Evolutionary conservation across 2,329 filamentous ascomycete genomes (phyloP).

Genomic region (Diaporthe helianthi): DNA sequence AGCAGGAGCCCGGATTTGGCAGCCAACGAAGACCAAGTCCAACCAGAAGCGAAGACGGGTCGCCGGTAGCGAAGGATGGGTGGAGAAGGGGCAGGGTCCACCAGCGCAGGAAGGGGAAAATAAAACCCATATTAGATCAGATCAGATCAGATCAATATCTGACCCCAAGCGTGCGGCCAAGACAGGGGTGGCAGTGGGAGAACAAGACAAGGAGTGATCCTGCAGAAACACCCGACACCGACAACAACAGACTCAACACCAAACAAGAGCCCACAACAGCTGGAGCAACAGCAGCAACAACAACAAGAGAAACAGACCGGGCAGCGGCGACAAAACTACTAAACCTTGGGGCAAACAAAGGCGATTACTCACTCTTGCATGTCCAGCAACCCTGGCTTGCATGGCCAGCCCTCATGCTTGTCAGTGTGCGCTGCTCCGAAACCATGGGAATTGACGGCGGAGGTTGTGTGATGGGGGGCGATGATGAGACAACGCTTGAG

Average conservation of each 20-base stretch:
- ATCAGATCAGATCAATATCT: conserved; percentile 10
- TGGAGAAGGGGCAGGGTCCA: conserved; percentile 9
- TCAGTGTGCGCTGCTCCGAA: background rate
- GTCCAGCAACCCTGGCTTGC: conserved; percentile 50
- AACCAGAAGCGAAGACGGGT: background rate
- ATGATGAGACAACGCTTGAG: conserved; percentile 23
- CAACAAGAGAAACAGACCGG: background rate
- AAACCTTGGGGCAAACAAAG: background rate
- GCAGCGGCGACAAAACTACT: background rate
- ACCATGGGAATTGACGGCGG: background rate
- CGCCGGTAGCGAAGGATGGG: background rate
- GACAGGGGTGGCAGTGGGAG: background rate
- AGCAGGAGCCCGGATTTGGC: conserved; percentile 5
- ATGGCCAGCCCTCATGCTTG: conserved; percentile 28
- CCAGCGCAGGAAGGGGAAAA: background rate
- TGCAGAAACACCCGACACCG: background rate
- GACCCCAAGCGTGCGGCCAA: background rate
- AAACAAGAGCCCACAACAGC: background rate
- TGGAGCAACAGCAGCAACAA: background rate
- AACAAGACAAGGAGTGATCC: background rate
- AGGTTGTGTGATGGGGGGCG: conserved; percentile 10
- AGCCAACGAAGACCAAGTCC: conserved; percentile 5
- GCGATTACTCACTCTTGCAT: conserved; percentile 48
- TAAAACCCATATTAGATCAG: background rate
- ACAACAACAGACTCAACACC: background rate